A percentile compares a stretch with the other conserved stretches of the same genome.
These are phyloP conservation scores for Nicotiana noctiflora DNA, from an alignment of 257 asterid species.

Conservation along the genomic window DNA sequence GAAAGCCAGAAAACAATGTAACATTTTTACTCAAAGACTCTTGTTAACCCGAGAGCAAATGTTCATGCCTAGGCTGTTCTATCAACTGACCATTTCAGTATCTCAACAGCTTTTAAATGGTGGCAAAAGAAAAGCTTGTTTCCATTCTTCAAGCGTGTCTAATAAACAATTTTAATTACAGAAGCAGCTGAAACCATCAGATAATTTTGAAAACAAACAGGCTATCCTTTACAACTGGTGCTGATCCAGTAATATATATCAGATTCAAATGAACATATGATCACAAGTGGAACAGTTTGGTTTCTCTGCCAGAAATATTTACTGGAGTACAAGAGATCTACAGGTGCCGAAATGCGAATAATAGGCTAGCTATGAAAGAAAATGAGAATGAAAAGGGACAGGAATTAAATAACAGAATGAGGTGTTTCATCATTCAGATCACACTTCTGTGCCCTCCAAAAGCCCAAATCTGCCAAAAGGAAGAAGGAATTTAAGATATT, in stretches of 20 bases:
- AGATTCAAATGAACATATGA: background rate
- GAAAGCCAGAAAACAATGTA: background rate
- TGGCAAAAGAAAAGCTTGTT: background rate
- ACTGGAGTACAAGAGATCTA: constrained; percentile 8
- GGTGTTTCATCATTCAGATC: constrained; percentile 32
- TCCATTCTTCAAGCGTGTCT: background rate
- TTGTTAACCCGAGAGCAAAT: background rate
- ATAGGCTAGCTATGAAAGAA: background rate
- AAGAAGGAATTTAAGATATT: background rate
- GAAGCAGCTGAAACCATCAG: background rate
- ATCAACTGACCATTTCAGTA: background rate
- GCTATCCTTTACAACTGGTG: constrained; percentile 2
- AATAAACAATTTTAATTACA: background rate
- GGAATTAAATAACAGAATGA: background rate
- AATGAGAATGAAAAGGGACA: background rate
- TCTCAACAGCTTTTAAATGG: background rate
- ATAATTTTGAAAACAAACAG: background rate
- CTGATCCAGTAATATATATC: background rate
- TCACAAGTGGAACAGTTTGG: background rate
- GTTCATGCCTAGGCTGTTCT: background rate
- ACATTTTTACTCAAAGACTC: background rate
- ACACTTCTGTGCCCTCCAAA: constrained; percentile 92
- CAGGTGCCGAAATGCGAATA: constrained; percentile 1
- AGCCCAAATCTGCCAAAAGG: constrained; percentile 82
- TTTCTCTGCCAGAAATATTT: background rate